Evolutionary conservation across 192 early-diverging fungal genomes (phyloP).

Genomic region (Piromyces finnis): DNA sequence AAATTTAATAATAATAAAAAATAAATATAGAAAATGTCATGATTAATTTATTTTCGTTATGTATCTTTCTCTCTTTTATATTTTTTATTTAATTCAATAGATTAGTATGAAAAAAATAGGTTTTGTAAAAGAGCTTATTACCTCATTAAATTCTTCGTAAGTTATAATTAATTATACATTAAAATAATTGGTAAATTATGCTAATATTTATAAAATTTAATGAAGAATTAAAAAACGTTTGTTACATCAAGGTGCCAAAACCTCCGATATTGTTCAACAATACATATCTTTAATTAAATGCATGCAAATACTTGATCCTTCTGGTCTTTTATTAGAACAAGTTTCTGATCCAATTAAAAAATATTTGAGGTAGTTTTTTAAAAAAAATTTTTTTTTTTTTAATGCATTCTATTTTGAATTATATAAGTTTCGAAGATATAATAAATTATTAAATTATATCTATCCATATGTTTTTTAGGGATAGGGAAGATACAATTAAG

Average conservation of each 20-base stretch:
- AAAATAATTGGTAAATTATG: neutral
- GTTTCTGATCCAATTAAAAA: constrained; percentile 32
- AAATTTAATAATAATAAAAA: too few species aligned
- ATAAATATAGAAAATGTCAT: too few species aligned
- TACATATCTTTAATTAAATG: constrained; percentile 54
- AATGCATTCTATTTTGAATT: too few species aligned
- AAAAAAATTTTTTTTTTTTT: too few species aligned
- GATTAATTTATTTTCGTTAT: too few species aligned
- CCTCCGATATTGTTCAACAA: constrained; percentile 43
- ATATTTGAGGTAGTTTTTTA: constrained; percentile 36
- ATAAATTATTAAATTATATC: too few species aligned
- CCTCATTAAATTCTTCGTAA: neutral
- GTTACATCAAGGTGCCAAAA: constrained; percentile 54
- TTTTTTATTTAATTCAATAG: neutral
- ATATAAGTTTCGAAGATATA: too few species aligned
- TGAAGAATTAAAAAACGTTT: constrained; percentile 27
- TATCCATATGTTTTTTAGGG: too few species aligned
- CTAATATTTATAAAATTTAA: constrained; percentile 3
- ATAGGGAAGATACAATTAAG: constrained; percentile 41
- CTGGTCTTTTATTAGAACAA: constrained; percentile 41
- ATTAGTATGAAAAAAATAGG: neutral
- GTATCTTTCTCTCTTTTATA: too few species aligned
- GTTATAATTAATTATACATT: neutral
- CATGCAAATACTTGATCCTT: constrained; percentile 46
- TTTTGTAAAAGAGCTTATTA: neutral